Percentiles rank a stretch among this genome's conserved stretches.
Evolutionary conservation across 2,329 filamentous ascomycete genomes (phyloP).

Genomic region (Nannizziopsis arthrosporioides): DNA sequence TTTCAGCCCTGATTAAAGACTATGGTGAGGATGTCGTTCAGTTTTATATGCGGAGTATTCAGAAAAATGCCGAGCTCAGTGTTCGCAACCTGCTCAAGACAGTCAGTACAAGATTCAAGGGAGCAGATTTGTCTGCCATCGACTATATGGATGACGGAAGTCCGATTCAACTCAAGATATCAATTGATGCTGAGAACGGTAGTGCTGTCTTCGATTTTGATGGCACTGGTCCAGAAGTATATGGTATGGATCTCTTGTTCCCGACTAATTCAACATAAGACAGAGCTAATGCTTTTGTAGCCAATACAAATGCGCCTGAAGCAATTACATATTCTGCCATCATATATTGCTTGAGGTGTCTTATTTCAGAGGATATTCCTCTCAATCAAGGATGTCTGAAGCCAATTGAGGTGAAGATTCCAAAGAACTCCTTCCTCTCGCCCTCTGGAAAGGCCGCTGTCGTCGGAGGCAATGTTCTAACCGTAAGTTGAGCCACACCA

Average conservation of each 20-base stretch:
- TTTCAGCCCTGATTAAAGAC: conserved; percentile 58
- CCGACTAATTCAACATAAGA: background rate
- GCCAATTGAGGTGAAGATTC: conserved; percentile 60
- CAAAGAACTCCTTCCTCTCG: conserved; percentile 56
- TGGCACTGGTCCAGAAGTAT: conserved; percentile 66
- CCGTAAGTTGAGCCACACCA: conserved; percentile 25
- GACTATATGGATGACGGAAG: conserved; percentile 78
- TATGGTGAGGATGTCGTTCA: conserved; percentile 62
- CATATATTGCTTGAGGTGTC: conserved; percentile 65
- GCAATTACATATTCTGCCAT: conserved; percentile 70
- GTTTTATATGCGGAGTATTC: conserved; percentile 68
- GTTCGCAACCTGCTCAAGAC: conserved; percentile 59
- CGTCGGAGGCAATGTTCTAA: conserved; percentile 69
- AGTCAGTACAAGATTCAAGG: conserved; percentile 53
- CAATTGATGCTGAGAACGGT: conserved; percentile 58
- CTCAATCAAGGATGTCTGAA: conserved; percentile 71
- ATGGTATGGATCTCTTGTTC: conserved; percentile 37
- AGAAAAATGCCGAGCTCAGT: conserved; percentile 61
- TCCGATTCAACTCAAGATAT: conserved; percentile 60
- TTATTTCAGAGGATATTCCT: conserved; percentile 67
- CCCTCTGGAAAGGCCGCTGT: conserved; percentile 63
- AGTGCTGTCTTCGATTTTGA: conserved; percentile 64
- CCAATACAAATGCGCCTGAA: conserved; percentile 64
- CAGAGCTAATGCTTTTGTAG: conserved; percentile 20
- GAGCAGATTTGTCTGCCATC: conserved; percentile 52